Percentiles rank a stretch among this genome's conserved stretches.
These are phyloP conservation scores for Exophiala dermatitidis DNA, from an alignment of 2,329 filamentous ascomycete species.

Conservation along the genomic window DNA sequence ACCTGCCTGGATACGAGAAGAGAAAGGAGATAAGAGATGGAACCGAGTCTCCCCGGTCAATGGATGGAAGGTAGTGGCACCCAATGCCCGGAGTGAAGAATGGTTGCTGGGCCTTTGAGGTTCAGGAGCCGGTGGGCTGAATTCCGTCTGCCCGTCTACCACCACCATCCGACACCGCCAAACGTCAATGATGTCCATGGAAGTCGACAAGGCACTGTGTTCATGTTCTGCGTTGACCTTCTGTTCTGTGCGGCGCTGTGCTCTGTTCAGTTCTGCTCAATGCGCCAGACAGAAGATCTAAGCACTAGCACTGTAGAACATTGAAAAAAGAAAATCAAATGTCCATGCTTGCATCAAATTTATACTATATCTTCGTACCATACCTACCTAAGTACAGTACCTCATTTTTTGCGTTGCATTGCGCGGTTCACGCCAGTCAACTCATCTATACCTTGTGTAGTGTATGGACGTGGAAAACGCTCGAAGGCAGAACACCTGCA, in stretches of 20 bases:
- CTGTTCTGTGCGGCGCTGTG: not conserved
- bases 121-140: too few relatives aligned
- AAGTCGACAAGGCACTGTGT: not conserved
- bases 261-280: too few relatives aligned
- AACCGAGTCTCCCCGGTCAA: not conserved
- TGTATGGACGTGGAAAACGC: too few relatives aligned
- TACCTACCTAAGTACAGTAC: not conserved
- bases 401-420: too few relatives aligned
- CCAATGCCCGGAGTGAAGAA: not conserved
- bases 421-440: too few relatives aligned
- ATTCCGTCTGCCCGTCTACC: too few relatives aligned
- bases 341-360: slow-evolving; percentile 2
- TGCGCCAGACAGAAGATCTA: not conserved
- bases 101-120: too few relatives aligned
- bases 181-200: slow-evolving; percentile 15
- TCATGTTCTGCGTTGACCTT: not conserved
- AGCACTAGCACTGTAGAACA: not conserved
- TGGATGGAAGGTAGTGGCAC: not conserved
- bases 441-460: too few relatives aligned
- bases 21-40: not conserved
- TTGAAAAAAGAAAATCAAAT: not conserved
- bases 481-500: too few relatives aligned
- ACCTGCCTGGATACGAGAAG: not conserved
- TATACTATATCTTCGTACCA: too few relatives aligned
- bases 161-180: too few relatives aligned